phyloP scores from a whole-genome alignment of 1,284 basidiomycete species.

The Nidula niveotomentosa region DNA sequence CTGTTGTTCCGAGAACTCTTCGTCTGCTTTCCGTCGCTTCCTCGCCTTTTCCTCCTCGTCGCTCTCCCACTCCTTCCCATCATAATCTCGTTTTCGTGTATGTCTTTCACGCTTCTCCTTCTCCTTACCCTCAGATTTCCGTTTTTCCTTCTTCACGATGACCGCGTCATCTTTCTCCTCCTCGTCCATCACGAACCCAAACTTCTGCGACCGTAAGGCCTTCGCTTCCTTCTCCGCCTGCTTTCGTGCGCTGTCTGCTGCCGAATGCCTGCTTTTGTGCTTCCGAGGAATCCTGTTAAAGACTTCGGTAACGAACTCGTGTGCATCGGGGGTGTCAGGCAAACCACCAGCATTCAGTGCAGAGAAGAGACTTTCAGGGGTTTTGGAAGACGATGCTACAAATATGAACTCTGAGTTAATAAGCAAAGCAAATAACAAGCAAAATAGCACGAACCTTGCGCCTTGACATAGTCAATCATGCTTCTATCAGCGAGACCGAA shows the following conservation, averaged over 20 bases:
- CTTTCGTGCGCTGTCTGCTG: conserved; percentile 49
- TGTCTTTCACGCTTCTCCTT: conserved; percentile 55
- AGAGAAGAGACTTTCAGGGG: conserved; percentile 75
- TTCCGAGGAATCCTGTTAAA: conserved; percentile 79
- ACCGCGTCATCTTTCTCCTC: conserved; percentile 46
- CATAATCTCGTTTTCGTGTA: conserved; percentile 78
- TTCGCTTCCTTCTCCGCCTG: conserved; percentile 73
- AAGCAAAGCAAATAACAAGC: background rate
- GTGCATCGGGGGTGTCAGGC: conserved; percentile 76
- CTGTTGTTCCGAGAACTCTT: conserved; percentile 30
- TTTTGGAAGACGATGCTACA: conserved; percentile 80
- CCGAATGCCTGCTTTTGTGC: conserved; percentile 52
- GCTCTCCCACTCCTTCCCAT: conserved; percentile 81
- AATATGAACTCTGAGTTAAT: conserved; percentile 2
- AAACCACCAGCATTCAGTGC: conserved; percentile 79
- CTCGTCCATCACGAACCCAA: conserved; percentile 79
- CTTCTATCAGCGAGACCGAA: conserved; percentile 82
- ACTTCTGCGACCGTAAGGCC: conserved; percentile 72
- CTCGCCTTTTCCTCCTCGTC: conserved; percentile 82
- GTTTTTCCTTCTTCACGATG: conserved; percentile 47
- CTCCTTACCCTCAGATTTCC: conserved; percentile 38
- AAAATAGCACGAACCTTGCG: conserved; percentile 60
- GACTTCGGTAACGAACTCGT: conserved; percentile 79
- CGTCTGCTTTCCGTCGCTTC: conserved; percentile 59
- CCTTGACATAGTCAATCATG: conserved; percentile 84